Evolutionary conservation across 2,329 filamentous ascomycete genomes (phyloP), one percentile per base, ranked within the genome.

Genomic region (Curvularia verruculosa): DNA sequence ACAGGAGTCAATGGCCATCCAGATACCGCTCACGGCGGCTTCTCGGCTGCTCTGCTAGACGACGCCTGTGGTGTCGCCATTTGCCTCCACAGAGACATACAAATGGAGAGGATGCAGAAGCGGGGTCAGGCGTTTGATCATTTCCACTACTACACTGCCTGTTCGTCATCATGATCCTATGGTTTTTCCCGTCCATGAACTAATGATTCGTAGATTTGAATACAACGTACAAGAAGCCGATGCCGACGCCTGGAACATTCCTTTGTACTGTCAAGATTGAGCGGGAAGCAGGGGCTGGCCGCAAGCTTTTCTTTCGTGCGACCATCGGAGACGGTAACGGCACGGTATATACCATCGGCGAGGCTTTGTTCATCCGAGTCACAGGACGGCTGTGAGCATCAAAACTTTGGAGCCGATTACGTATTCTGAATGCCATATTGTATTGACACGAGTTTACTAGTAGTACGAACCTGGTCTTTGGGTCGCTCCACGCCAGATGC

Each of bases 21-120:
- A 1, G 71, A 77, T 3, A 77, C 84, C 6, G 75, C 79, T 9
- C 86, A 89, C 67, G 85, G 86, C 19, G 86, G 86, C 1, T 80
- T 88, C 28, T 79, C 84, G 6, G 80, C 81, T 8, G 80, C 82
- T 0, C 68, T 88, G n/a, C 69, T 89, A 21, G 86, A 89, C 65
- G 86, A 89, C 67, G 73, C 77, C 5, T 81, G 84, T 68, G 84
- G 85, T 1, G 74, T 82, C 5, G 60, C 86, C 18, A 74, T 84
- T 9, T 75, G 75, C 2, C 64, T 80, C 26, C 83, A 84, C 59
- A 54, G 65, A 15, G 75, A 75, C 45, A 59, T 41, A 13, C 64
- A 56, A 39, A 48, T 58, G 12, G 31, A 63, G 44, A 61, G 52
- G 26, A 3, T 47, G 24, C 56, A 43, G 47, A 48, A 52, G 43